A percentile compares a stretch with the other conserved stretches of the same genome.
phyloP scores from a whole-genome alignment of 768 basidiomycete genomes.

The Russula emetica region DNA sequence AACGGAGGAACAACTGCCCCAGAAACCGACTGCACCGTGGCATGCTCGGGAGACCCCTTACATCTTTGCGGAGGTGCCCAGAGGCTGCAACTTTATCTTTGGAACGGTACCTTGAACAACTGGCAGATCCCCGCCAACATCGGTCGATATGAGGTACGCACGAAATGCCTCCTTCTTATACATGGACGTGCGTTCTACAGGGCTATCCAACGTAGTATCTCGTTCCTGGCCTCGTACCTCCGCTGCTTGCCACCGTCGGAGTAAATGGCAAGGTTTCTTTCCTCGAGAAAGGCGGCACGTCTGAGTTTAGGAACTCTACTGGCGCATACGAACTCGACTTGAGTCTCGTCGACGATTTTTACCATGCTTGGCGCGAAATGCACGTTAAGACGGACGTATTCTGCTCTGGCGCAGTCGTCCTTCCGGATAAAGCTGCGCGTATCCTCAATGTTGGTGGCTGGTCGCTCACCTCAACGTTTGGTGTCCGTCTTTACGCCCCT shows the following conservation, averaged over 20 bases:
- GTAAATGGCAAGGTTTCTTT: conserved; percentile 80
- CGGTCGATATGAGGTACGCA: conserved; percentile 66
- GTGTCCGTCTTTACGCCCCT: conserved; percentile 69
- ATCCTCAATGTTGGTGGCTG: conserved; percentile 66
- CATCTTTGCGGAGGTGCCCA: conserved; percentile 63
- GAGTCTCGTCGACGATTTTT: conserved; percentile 44
- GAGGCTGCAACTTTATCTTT: conserved; percentile 42
- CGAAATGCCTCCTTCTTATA: neutral
- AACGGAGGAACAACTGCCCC: conserved; percentile 35
- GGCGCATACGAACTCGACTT: conserved; percentile 77
- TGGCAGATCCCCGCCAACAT: conserved; percentile 65
- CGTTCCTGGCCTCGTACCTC: conserved; percentile 61
- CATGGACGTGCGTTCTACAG: neutral
- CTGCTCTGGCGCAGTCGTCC: conserved; percentile 67
- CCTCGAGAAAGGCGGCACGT: conserved; percentile 69
- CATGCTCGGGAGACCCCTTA: conserved; percentile 67
- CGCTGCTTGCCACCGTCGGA: conserved; percentile 69
- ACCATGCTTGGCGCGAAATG: conserved; percentile 67
- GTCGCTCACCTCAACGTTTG: conserved; percentile 68
- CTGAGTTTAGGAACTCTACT: conserved; percentile 58
- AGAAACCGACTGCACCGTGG: conserved; percentile 41
- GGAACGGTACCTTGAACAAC: conserved; percentile 41
- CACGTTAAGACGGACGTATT: conserved; percentile 75
- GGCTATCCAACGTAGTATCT: conserved; percentile 37
- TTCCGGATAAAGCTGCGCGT: conserved; percentile 69